Conservation (phyloP, 108 stramenopile species). For the Stephanodiscus minutulus region DNA sequence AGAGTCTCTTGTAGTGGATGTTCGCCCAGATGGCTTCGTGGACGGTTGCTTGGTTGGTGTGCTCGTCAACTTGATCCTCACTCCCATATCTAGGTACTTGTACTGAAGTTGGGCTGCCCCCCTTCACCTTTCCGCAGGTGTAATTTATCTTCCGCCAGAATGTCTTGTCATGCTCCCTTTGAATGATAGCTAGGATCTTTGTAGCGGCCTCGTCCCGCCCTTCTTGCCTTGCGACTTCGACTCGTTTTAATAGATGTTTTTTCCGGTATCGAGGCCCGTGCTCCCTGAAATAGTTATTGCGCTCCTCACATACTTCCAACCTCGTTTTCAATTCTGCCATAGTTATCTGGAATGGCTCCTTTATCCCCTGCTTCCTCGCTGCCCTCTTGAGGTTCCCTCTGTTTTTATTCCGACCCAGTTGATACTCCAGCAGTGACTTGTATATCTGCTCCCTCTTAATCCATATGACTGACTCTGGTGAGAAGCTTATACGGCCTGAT, state of each 20-base stretch:
- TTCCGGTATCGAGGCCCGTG: conserved; percentile 8
- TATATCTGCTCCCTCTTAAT: conserved; percentile 17
- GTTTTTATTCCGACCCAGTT: conserved; percentile 5
- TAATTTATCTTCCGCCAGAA: conserved; percentile 27
- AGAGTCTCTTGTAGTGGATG: background rate
- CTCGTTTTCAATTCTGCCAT: background rate
- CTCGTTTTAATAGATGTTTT: background rate
- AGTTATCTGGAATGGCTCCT: background rate
- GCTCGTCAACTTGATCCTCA: background rate
- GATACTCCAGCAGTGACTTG: background rate
- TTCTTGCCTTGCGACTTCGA: background rate
- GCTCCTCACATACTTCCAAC: conserved; percentile 9
- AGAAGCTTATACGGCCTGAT: conserved; percentile 24
- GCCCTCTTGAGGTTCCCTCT: conserved; percentile 17
- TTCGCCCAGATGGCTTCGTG: background rate
- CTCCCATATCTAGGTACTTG: too few relatives aligned
- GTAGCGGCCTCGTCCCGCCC: conserved; percentile 5
- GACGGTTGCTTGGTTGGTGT: background rate
- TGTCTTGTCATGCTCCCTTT: conserved; percentile 14
- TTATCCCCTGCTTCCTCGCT: background rate
- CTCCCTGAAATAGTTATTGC: conserved; percentile 9
- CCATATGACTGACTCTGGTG: conserved; percentile 20
- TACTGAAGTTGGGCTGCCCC: background rate
- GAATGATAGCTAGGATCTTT: conserved; percentile 17
- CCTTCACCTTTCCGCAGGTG: background rate